Conservation (phyloP, 257 asterid genomes). For the Solanum megistacrolobum region DNA sequence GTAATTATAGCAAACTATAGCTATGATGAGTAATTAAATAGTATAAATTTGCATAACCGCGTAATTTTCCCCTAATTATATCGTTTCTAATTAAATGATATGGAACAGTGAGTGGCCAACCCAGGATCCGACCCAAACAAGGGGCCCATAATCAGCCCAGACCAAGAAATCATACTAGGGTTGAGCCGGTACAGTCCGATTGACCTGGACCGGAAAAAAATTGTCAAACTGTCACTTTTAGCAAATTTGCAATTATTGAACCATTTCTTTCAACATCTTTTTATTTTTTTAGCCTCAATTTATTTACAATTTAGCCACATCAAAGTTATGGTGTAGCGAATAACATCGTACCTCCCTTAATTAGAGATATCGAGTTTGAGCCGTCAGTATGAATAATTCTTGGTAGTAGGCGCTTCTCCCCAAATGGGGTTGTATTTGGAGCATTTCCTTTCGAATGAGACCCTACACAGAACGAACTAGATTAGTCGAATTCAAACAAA, state of each 20-base stretch:
- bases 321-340: too few species aligned
- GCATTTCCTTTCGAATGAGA: too few species aligned
- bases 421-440: too few species aligned
- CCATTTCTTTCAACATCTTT: not conserved
- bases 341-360: too few species aligned
- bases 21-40: too few species aligned
- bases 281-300: not conserved
- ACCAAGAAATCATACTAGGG: not conserved
- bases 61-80: too few species aligned
- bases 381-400: rapidly evolving
- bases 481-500: rapidly evolving
- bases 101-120: not conserved
- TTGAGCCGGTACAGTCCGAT: not conserved
- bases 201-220: not conserved
- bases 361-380: too few species aligned
- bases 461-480: rapidly evolving
- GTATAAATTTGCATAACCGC: too few species aligned
- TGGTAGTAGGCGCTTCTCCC: too few species aligned
- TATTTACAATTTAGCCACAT: not conserved
- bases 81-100: too few species aligned
- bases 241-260: not conserved
- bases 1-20: too few species aligned
- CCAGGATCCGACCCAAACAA: not conserved
- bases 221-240: not conserved
- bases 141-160: not conserved